Evolutionary conservation across 139 green algal genomes (phyloP).

Genomic region (Zygnema cylindricum): DNA sequence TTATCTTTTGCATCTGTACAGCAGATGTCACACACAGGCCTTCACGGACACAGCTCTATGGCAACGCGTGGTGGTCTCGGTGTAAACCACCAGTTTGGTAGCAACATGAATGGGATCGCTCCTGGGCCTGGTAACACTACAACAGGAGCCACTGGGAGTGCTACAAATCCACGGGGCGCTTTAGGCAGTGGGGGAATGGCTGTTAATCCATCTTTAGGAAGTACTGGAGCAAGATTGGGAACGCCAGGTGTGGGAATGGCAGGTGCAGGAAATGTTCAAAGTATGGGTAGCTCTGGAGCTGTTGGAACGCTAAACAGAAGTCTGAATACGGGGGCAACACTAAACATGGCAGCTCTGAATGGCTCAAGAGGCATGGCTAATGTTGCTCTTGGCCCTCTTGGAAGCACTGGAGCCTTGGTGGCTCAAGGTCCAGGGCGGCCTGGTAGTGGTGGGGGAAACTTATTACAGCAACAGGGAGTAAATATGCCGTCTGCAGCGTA

Average conservation of each 20-base stretch:
- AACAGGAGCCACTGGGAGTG: constrained; percentile 18
- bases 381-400: constrained; percentile 44
- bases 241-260: constrained; percentile 31
- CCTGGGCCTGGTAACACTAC: constrained; percentile 19
- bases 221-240: constrained; percentile 1
- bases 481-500: constrained; percentile 55
- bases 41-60: constrained; percentile 52
- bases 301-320: constrained; percentile 12
- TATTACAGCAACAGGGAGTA: constrained; percentile 9
- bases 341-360: constrained; percentile 59
- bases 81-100: constrained; percentile 40
- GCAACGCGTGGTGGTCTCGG: constrained; percentile 29
- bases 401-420: constrained; percentile 30
- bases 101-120: constrained; percentile 32
- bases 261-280: constrained; percentile 24
- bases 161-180: constrained; percentile 26
- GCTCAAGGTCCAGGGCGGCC: constrained; percentile 53
- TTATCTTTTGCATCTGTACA: background rate
- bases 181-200: constrained; percentile 16
- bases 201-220: constrained; percentile 17
- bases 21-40: constrained; percentile 52
- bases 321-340: constrained; percentile 35
- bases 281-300: constrained; percentile 10
- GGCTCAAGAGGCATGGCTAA: constrained; percentile 23
- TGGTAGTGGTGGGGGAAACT: constrained; percentile 7